These are phyloP conservation scores for Daldinia decipiens DNA, from an alignment of 495 filamentous ascomycete genomes.

Conservation along the genomic window DNA sequence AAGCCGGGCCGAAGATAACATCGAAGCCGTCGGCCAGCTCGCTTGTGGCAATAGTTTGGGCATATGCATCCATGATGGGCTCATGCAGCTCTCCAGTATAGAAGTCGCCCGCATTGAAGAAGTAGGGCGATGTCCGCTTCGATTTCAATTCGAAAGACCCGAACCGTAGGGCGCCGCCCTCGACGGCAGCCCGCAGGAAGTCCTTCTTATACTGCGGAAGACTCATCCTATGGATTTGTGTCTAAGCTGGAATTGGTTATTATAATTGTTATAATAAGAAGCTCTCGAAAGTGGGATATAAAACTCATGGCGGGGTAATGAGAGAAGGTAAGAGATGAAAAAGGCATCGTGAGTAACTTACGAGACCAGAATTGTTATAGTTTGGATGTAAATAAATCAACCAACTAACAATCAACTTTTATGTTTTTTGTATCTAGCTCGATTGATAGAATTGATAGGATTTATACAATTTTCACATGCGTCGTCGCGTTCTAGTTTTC, in stretches of 20 bases:
- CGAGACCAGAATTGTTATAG: neutral
- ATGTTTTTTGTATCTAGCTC: neutral
- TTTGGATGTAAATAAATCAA: neutral
- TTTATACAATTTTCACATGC: conserved; percentile 6
- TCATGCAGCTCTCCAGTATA: conserved; percentile 77
- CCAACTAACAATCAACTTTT: neutral
- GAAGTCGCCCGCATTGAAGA: conserved; percentile 94
- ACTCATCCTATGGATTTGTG: conserved; percentile 56
- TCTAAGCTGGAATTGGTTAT: conserved; percentile 4
- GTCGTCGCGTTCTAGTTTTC: neutral
- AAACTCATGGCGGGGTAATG: conserved; percentile 10
- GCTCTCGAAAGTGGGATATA: conserved; percentile 3
- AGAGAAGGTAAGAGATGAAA: neutral
- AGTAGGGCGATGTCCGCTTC: conserved; percentile 93
- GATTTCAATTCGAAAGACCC: conserved; percentile 92
- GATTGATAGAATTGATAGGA: neutral
- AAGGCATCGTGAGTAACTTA: neutral
- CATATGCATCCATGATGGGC: conserved; percentile 81
- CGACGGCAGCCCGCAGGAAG: conserved; percentile 77
- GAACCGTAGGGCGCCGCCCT: conserved; percentile 82
- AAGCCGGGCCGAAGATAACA: conserved; percentile 85
- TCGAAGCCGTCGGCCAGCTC: conserved; percentile 66
- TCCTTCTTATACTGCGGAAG: conserved; percentile 66
- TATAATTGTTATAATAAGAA: neutral
- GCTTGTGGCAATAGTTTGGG: conserved; percentile 68